Evolutionary conservation across 768 basidiomycete genomes (phyloP).

Genomic region (Macrolepiota albuminosa): DNA sequence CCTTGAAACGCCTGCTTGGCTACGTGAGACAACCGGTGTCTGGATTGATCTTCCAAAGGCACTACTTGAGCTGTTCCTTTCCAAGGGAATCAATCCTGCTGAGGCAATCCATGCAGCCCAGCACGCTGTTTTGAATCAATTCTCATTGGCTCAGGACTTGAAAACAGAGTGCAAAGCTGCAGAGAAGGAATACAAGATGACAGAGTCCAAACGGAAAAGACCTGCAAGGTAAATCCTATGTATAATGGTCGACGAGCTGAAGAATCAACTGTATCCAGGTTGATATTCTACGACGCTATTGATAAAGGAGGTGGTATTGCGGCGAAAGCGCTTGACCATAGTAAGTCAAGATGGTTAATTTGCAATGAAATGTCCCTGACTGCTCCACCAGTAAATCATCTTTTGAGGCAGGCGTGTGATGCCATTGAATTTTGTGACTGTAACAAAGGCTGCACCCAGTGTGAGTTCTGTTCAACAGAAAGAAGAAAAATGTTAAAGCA

Average conservation of each 20-base stretch:
- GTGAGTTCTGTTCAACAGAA: slow-evolving; percentile 31
- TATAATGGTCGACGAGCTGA: not conserved
- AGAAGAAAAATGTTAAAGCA: not conserved
- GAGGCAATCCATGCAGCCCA: slow-evolving; percentile 83
- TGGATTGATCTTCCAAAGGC: slow-evolving; percentile 73
- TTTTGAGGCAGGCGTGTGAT: slow-evolving; percentile 55
- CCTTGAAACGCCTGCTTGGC: slow-evolving; percentile 73
- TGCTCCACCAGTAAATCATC: slow-evolving; percentile 40
- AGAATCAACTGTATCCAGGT: slow-evolving; percentile 30
- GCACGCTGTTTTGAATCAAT: slow-evolving; percentile 79
- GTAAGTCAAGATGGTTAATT: slow-evolving; percentile 30
- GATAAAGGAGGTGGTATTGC: slow-evolving; percentile 70
- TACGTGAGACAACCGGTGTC: slow-evolving; percentile 64
- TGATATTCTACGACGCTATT: slow-evolving; percentile 76
- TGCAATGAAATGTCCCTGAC: not conserved
- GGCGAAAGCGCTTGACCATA: slow-evolving; percentile 79
- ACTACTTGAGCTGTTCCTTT: slow-evolving; percentile 47
- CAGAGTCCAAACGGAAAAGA: slow-evolving; percentile 53
- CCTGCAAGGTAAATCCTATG: slow-evolving; percentile 53
- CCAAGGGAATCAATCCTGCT: slow-evolving; percentile 58
- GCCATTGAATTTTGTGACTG: slow-evolving; percentile 62
- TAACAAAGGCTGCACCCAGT: slow-evolving; percentile 62
- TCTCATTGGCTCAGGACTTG: slow-evolving; percentile 62
- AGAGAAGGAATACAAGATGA: slow-evolving; percentile 64
- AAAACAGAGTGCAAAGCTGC: slow-evolving; percentile 80